Conservation (phyloP, 176 grass and related monocot genomes). For the Thinopyrum elongatum region DNA sequence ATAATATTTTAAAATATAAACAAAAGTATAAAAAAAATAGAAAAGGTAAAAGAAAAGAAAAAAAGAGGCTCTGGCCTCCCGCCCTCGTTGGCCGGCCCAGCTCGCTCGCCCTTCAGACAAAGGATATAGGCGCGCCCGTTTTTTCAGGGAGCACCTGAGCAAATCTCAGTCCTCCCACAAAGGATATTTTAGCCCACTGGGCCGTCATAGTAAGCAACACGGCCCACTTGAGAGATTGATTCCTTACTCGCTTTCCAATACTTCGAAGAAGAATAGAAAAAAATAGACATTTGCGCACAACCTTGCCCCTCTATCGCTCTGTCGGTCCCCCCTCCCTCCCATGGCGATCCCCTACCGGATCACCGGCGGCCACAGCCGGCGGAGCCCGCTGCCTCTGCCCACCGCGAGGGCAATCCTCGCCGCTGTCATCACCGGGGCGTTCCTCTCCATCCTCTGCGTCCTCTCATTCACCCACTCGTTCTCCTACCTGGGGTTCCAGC, state of each 20-base stretch:
- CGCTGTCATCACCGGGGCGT: not conserved
- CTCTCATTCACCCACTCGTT: constrained; percentile 38
- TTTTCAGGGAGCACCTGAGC: too few species aligned
- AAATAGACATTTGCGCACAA: constrained; percentile 18
- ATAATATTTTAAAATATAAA: too few species aligned
- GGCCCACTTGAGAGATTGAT: not conserved
- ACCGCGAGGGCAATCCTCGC: constrained; percentile 25
- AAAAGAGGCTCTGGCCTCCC: too few species aligned
- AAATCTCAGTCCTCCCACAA: too few species aligned
- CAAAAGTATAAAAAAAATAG: too few species aligned
- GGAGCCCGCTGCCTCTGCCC: constrained; percentile 27
- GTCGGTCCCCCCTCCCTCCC: not conserved
- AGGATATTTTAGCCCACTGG: not conserved
- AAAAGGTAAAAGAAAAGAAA: too few species aligned
- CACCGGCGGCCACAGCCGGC: constrained; percentile 36
- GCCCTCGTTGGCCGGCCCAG: too few species aligned
- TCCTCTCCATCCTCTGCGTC: constrained; percentile 33
- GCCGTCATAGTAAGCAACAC: not conserved
- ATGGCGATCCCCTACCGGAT: constrained; percentile 46
- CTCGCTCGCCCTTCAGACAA: too few species aligned
- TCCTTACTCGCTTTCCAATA: not conserved
- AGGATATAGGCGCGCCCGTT: too few species aligned
- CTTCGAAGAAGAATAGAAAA: not conserved
- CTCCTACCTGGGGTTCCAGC: constrained; percentile 5
- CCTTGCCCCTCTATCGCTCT: not conserved